Evolutionary conservation across 192 early-diverging fungal genomes (phyloP), one percentile per base, ranked within the genome.

Genomic region (Jimgerdemannia flammicorona): DNA sequence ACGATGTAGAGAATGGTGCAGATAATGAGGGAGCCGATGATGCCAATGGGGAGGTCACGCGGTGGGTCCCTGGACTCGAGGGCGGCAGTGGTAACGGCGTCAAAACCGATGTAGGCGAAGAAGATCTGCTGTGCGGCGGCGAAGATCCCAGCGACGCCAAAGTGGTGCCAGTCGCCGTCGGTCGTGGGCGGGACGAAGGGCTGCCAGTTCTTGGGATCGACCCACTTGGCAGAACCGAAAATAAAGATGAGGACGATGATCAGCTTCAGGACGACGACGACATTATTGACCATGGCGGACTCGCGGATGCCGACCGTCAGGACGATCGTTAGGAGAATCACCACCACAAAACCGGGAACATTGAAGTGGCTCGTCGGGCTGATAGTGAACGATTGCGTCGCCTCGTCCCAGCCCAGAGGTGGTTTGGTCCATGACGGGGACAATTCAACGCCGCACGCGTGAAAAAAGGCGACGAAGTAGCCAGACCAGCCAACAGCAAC

Each of bases 21-120:
- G 67, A 97, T 90, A 4, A 80, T 66, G 44, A 97, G 84, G 3
- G 93, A 93, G 66, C 82, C 86, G 75, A 95, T 87, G 67, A 97
- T 96, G n/a, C 94, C 96, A 71, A 96, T 89, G 10, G 96, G 95
- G 41, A 97, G 70, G 76, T 96, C 93, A 2, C 87, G 82, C 65
- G 93, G 89, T 11, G 96, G 95, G 67, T 93, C 87, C 54, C 86
- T 87, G 14, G 93, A 85, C 78, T 97, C 96, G 76, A 94, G 92
- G 8, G 96, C 91, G 6, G 91, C 91, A 2, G 96, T 97, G 1
- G 94, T 91, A 14, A 96, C 91, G 2, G 92, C 87, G 80, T 97
- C 96, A 81, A 96, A 96, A 7, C 96, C 95, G 80, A 96, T 93
- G 77, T 95, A 96, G 17, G 91, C 83, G 73, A 87, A 89, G 77